Evolutionary conservation across 2,329 filamentous ascomycete genomes (phyloP).

Genomic region (Didymella glomerata): DNA sequence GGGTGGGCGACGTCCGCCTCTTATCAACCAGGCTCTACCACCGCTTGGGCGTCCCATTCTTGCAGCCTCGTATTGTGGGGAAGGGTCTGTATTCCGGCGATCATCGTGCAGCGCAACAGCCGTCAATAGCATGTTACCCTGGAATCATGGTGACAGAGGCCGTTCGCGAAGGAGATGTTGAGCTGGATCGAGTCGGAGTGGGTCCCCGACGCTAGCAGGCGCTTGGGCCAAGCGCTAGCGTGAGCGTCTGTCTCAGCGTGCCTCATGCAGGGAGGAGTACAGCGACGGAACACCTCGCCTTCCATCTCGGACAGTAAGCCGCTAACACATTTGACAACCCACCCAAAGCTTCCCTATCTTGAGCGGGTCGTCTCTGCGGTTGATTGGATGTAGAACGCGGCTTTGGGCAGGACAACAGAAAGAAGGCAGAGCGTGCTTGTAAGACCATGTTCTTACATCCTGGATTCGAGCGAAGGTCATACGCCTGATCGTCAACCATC

Average conservation of each 20-base stretch:
- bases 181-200: constrained; percentile 7
- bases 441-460: background rate
- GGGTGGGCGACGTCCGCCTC: constrained; percentile 3
- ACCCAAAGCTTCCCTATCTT: background rate
- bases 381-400: background rate
- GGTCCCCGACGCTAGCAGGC: constrained; percentile 8
- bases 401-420: background rate
- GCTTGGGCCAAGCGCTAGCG: background rate
- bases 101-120: background rate
- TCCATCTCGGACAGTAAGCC: background rate
- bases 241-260: background rate
- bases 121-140: background rate
- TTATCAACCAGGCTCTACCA: constrained; percentile 3
- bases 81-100: background rate
- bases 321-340: background rate
- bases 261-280: background rate
- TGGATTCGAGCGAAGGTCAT: background rate
- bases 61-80: background rate
- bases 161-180: background rate
- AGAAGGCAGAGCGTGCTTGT: background rate
- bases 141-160: background rate
- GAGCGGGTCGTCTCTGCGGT: background rate
- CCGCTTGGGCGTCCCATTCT: background rate
- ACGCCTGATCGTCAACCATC: background rate
- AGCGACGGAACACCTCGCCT: background rate